These are phyloP conservation scores for Chrysopogon serrulatus DNA, from an alignment of 176 grass and related monocot species.

Conservation along the genomic window DNA sequence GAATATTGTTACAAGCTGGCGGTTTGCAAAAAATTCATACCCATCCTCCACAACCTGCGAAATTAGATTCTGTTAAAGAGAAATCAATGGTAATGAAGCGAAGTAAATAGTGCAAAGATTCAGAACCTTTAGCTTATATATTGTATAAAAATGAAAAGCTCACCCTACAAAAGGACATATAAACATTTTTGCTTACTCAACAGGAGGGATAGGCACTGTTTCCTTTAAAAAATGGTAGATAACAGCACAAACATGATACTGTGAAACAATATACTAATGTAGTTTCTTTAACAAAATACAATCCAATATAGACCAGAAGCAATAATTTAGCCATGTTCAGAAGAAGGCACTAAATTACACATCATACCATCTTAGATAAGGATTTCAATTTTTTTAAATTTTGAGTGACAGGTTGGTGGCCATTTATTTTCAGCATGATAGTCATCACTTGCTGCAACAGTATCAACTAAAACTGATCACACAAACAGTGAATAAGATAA, in stretches of 20 bases:
- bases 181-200: neutral
- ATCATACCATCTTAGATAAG: neutral
- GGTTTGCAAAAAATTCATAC: constrained; percentile 74
- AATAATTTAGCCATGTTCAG: neutral
- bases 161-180: neutral
- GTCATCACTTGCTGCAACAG: neutral
- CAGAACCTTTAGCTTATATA: neutral
- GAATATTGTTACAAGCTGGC: constrained; percentile 81
- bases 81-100: neutral
- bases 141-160: constrained; percentile 6
- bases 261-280: neutral
- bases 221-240: neutral
- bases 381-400: neutral
- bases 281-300: neutral
- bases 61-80: neutral
- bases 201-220: neutral
- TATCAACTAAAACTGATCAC: neutral
- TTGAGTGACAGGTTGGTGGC: neutral
- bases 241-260: neutral
- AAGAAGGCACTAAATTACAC: neutral
- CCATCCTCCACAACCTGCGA: constrained; percentile 71
- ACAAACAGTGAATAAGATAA: neutral
- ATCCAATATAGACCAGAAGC: neutral
- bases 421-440: neutral
- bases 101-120: neutral